A percentile compares a stretch with the other conserved stretches of the same genome.
Evolutionary conservation across 1,139 yeast species (phyloP).

Genomic region (Saccharomycopsis crataegensis): DNA sequence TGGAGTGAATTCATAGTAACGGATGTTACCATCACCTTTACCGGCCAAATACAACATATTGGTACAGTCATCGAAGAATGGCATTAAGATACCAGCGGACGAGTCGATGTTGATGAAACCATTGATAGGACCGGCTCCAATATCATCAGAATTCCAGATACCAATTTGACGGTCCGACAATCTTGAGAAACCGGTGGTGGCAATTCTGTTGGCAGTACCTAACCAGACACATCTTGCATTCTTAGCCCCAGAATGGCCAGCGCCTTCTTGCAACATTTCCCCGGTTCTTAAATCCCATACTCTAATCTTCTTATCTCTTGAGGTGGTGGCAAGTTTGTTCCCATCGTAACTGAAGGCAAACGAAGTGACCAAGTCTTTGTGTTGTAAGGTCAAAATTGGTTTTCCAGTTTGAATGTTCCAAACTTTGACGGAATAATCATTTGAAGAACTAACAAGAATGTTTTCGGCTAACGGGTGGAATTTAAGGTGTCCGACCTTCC

Average conservation of each 20-base stretch:
- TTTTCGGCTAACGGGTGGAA: slow-evolving; percentile 86
- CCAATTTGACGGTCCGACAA: slow-evolving; percentile 93
- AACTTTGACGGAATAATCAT: slow-evolving; percentile 82
- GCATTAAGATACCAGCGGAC: slow-evolving; percentile 89
- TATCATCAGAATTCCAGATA: slow-evolving; percentile 75
- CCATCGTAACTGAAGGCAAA: slow-evolving; percentile 90
- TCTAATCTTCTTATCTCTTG: slow-evolving; percentile 86
- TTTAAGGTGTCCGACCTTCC: slow-evolving; percentile 90
- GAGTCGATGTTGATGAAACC: slow-evolving; percentile 83
- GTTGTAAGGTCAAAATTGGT: slow-evolving; percentile 66
- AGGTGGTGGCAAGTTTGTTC: slow-evolving; percentile 74
- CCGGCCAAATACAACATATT: slow-evolving; percentile 85
- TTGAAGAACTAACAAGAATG: slow-evolving; percentile 81
- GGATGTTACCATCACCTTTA: slow-evolving; percentile 96
- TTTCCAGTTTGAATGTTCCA: slow-evolving; percentile 83
- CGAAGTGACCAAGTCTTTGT: slow-evolving; percentile 84
- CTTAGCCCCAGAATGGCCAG: slow-evolving; percentile 90
- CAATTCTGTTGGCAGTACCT: slow-evolving; percentile 76
- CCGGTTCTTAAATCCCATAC: slow-evolving; percentile 86
- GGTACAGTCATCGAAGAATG: slow-evolving; percentile 77
- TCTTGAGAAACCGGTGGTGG: slow-evolving; percentile 93
- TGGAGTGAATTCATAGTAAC: slow-evolving; percentile 67
- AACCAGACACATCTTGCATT: slow-evolving; percentile 84
- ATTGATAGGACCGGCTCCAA: slow-evolving; percentile 77
- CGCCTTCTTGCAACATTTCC: slow-evolving; percentile 70